Conservation (phyloP, 2,329 filamentous ascomycete genomes). For the Penicillium sp. region DNA sequence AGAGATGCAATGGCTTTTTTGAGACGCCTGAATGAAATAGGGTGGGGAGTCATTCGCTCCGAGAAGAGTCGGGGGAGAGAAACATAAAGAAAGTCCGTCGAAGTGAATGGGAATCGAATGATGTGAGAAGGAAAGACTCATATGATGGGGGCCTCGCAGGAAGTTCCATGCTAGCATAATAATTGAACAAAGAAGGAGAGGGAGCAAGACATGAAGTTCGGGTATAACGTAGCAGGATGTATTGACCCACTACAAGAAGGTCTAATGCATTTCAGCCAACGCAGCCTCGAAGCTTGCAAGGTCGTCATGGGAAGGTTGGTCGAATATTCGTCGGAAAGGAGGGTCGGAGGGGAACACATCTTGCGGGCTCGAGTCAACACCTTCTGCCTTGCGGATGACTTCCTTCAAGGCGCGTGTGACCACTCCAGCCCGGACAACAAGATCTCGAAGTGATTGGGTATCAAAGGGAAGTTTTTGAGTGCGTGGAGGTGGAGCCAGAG, state of each 20-base stretch:
- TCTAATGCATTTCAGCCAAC: slow-evolving; percentile 33
- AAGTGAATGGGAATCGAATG: not conserved
- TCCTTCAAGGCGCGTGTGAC: slow-evolving; percentile 58
- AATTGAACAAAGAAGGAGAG: not conserved
- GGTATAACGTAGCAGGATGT: not conserved
- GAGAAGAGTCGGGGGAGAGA: not conserved
- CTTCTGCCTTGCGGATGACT: slow-evolving; percentile 56
- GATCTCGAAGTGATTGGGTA: slow-evolving; percentile 67
- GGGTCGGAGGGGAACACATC: slow-evolving; percentile 46
- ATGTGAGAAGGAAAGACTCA: not conserved
- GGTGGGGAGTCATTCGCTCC: slow-evolving; percentile 4
- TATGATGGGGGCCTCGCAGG: not conserved
- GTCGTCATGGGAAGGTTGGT: slow-evolving; percentile 46
- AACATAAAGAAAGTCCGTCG: slow-evolving; percentile 22
- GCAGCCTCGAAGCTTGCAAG: slow-evolving; percentile 39
- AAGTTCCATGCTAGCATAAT: not conserved
- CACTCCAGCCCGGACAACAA: slow-evolving; percentile 60
- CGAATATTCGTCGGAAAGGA: slow-evolving; percentile 57
- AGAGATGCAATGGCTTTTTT: slow-evolving; percentile 27
- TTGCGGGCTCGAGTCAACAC: slow-evolving; percentile 45
- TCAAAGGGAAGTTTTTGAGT: slow-evolving; percentile 68
- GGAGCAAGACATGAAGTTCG: not conserved
- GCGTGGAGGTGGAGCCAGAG: slow-evolving; percentile 34
- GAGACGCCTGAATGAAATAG: slow-evolving; percentile 20
- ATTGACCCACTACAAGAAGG: not conserved